Base-by-base conservation (phyloP, 2,329 filamentous ascomycete species). In the Trichothecium sympodiale region DNA sequence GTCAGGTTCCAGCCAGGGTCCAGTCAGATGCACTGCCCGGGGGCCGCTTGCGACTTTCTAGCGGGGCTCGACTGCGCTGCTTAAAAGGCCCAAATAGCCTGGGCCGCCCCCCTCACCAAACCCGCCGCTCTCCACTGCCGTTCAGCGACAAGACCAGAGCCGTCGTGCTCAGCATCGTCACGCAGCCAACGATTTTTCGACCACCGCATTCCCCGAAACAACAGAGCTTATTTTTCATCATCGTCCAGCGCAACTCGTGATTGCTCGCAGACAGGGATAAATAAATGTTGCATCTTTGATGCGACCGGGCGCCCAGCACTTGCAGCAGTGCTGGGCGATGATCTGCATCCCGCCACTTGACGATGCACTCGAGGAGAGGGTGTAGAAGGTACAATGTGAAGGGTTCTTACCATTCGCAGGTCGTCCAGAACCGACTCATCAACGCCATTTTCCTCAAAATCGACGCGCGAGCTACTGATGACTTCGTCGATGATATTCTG, bases 371-470 rank as follows among this genome's bases (percentile, higher is more conserved):
- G 26, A n/a, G 8, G 9, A 28, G n/a, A 28, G n/a, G 26, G 26
- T n/a, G 26, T 9, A 28, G 26, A 28, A 8, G n/a, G 26, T n/a
- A n/a, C n/a, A n/a, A n/a, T n/a, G 25, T 28, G 36, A 38, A 35
- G n/a, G 28, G 20, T 20, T 66, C 83, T 73, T 69, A 96, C 89
- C 77, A 80, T 73, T 61, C 80, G 80, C 69, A 98, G 68, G 58
- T 94, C 85, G 47, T 89, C 77, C 51, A 98, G 66, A 35, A 89
- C 89, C 48, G 75, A 69, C 57, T 89, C 82, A 50, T 94, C 86
- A 45, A 96, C 82, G 50, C 91, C 91, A 49, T 82, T 86, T 64
- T 98, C 91, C 60, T 98, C 91, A 57, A 98, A 96, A 62, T 96
- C 91, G 53, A 89, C 83, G 53, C 84, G 76, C 53, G 89, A 95